Percentiles rank a stretch among this genome's conserved stretches.
These are phyloP conservation scores for Tardiomyces digboiensis DNA, from an alignment of 1,139 yeast species.

Conservation along the genomic window DNA sequence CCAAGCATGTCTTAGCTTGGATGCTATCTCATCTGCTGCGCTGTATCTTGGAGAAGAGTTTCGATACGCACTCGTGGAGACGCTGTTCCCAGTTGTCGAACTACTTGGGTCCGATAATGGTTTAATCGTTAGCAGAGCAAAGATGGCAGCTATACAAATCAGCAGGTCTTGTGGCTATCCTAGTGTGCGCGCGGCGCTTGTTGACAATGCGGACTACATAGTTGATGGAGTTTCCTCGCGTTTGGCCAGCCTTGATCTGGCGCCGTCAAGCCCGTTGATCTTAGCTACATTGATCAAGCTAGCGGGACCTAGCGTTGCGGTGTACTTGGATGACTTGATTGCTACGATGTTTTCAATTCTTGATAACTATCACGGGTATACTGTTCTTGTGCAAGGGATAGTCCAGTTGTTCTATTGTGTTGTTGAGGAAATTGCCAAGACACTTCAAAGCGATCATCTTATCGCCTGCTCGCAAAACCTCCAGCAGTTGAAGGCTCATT, in stretches of 20 bases:
- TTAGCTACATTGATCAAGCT: constrained; percentile 56
- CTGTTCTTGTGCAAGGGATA: constrained; percentile 60
- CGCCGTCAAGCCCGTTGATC: constrained; percentile 67
- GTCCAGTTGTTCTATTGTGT: constrained; percentile 64
- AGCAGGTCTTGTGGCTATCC: constrained; percentile 48
- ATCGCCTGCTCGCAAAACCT: background rate
- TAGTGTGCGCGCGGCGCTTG: constrained; percentile 44
- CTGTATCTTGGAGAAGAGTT: constrained; percentile 33
- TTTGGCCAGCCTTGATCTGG: constrained; percentile 56
- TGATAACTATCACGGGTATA: constrained; percentile 80
- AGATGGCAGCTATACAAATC: constrained; percentile 34
- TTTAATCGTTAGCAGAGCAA: constrained; percentile 37
- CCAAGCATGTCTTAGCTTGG: constrained; percentile 26
- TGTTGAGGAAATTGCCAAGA: constrained; percentile 32
- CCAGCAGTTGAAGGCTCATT: background rate
- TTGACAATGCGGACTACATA: constrained; percentile 69
- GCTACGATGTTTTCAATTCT: constrained; percentile 65
- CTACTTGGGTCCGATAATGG: constrained; percentile 40
- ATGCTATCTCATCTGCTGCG: constrained; percentile 34
- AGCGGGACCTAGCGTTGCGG: constrained; percentile 58
- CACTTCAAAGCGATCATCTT: background rate
- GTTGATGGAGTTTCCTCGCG: constrained; percentile 65
- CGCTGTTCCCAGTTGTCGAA: constrained; percentile 46
- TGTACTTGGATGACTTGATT: constrained; percentile 62
- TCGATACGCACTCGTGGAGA: constrained; percentile 41